Conservation (phyloP, 176 grass and related monocot species). For the Olyra latifolia region DNA sequence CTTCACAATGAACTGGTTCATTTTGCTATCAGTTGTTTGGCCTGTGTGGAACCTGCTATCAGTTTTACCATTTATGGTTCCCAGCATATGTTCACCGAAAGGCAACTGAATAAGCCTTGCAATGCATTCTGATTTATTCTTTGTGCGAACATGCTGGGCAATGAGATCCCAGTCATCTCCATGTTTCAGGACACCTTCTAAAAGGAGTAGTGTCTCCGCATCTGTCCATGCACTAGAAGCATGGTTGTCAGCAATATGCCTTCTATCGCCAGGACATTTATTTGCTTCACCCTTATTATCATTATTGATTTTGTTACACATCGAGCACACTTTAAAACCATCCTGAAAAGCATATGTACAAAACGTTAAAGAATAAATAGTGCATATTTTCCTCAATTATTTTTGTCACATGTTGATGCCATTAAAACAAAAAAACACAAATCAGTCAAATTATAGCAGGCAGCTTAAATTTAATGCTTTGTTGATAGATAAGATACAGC, state of each 20-base stretch:
- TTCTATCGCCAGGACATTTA: slow-evolving; percentile 33
- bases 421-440: not conserved
- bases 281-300: slow-evolving; percentile 38
- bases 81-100: slow-evolving; percentile 90
- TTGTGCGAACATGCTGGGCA: slow-evolving; percentile 88
- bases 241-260: slow-evolving; percentile 28
- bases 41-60: slow-evolving; percentile 42
- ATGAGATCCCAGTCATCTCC: slow-evolving; percentile 99
- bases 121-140: slow-evolving; percentile 92
- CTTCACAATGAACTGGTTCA: slow-evolving; percentile 39
- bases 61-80: slow-evolving; percentile 58
- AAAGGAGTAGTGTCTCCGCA: slow-evolving; percentile 83
- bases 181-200: slow-evolving; percentile 97
- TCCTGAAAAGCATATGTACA: slow-evolving; percentile 50
- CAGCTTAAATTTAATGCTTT: not conserved
- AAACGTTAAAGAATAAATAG: slow-evolving; percentile 19
- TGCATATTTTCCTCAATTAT: slow-evolving; percentile 12
- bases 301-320: slow-evolving; percentile 65
- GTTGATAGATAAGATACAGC: not conserved
- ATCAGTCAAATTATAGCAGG: not conserved
- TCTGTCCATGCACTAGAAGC: slow-evolving; percentile 70
- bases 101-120: slow-evolving; percentile 93
- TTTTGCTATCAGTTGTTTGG: slow-evolving; percentile 44
- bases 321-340: slow-evolving; percentile 65
- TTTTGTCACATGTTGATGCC: not conserved